These are phyloP conservation scores for Dothistroma pini DNA, from an alignment of 2,329 filamentous ascomycete species.

Conservation along the genomic window DNA sequence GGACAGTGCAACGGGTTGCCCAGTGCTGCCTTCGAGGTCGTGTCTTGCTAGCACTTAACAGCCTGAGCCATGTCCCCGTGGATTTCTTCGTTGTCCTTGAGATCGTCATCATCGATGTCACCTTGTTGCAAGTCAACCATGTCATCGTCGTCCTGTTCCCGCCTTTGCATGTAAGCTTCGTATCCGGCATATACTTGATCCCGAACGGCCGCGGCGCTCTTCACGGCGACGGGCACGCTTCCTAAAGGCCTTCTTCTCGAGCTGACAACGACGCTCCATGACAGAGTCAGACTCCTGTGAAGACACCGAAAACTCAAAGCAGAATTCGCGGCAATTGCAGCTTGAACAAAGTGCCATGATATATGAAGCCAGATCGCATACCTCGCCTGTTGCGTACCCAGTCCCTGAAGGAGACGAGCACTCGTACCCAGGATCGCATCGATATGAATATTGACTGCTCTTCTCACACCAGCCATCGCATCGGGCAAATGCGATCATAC, in stretches of 20 bases:
- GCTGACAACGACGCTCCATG: background rate
- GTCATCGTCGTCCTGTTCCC: background rate
- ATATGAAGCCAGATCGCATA: background rate
- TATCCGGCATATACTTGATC: background rate
- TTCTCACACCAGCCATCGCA: background rate
- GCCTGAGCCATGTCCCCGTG: no score
- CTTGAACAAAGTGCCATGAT: background rate
- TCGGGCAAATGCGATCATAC: background rate
- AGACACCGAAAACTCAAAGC: background rate
- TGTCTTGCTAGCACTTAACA: no score
- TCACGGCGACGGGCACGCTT: background rate
- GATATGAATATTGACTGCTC: background rate
- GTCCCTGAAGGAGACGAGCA: background rate
- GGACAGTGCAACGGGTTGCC: no score
- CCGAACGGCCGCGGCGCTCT: background rate
- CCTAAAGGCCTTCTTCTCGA: background rate
- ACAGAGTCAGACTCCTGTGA: background rate
- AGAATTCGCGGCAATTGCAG: background rate
- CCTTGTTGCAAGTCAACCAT: background rate
- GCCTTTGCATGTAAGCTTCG: background rate
- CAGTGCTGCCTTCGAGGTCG: no score
- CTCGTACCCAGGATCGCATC: background rate
- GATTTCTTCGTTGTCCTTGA: no score
- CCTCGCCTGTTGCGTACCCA: background rate
- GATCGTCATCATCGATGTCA: no score